Evolutionary conservation across 148 eudicot species (phyloP), one percentile per base, ranked within the genome.

Genomic region (Rhododendron ovatum): DNA sequence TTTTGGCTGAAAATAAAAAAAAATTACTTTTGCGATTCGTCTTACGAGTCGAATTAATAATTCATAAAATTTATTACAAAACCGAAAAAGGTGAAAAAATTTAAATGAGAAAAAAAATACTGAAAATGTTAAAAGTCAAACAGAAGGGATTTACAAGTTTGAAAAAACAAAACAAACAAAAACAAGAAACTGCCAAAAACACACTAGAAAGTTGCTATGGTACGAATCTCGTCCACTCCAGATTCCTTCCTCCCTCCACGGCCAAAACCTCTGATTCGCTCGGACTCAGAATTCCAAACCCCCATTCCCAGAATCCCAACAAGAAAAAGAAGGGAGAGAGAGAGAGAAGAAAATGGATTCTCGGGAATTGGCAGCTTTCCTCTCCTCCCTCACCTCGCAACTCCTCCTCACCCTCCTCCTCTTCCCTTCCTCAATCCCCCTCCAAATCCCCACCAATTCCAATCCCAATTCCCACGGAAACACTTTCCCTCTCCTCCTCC

Each of bases 361-460:
- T 80, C 89, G 90, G 12, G 80, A 90, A 81, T 85, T 95, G 67
- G 91, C 92, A 73, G 94, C 94, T 86, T 77, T 96, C 0, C 91
- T 96, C 20, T 96, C 96, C n/a, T 88, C 96, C 48, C 89, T 96
- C 20, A 55, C 90, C 78, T 90, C 98, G 4, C 92, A 93, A 77
- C 85, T 95, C 77, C 84, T 92, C 67, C 82, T 93, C 82, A 86
- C 91, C 33, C 75, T 96, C 74, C 48, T 89, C 45, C 91, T 92
- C 84, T 89, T 65, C 88, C 93, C 91, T 35, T 85, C 89, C 47
- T 37, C 88, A 3, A n/a, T 22, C 30, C 83, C 91, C 33, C 57
- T 47, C 39, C 43, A 87, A 17, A 86, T 84, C 83, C 41, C 85
- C 86, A 86, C 79, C 77, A 50, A 22, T 81, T 48, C 87, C 41